Base-by-base conservation (phyloP, 1,284 basidiomycete species). In the Microbotryomycetes sp. region DNA sequence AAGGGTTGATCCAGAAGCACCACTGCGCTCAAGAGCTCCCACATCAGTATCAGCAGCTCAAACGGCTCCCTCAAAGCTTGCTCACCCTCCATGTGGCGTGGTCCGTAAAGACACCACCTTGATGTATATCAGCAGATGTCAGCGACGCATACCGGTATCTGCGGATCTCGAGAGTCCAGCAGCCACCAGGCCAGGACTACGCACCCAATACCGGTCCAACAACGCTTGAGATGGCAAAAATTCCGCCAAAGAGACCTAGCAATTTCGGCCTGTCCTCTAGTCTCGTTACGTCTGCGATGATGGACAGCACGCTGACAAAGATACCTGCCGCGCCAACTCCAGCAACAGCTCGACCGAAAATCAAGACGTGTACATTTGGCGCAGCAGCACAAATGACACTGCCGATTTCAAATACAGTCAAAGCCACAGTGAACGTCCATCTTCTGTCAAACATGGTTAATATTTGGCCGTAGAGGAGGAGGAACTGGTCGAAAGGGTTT, bases 301-400 rank as follows among this genome's bases (percentile, higher is more conserved):
- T 74, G 25, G 76, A 74, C 30, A 81, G 72, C 45, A 76, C 72
- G 15, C 74, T 74, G n/a, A 79, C 76, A 60, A 76, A 76, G 66
- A 76, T 75, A 16, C 68, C 81, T 0, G 78, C 77, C 0, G 79
- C 80, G 9, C 80, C 81, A 3, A 79, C 70, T 32, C 81, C 80
- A 0, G 80, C 77, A 47, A 82, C 71, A 0, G 80, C 80, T 48
- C 81, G 75, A 1, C 79, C 80, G 50, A 81, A 76, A 67, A 82
- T 81, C 58, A 82, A 71, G 28, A 80, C 73, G 15, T 74, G 66
- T 68, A 80, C 79, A 15, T 64, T 75, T 0, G 77, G 76, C 0
- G 81, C 75, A 15, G 80, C 77, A n/a, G 77, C 82, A 62, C 81
- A 82, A 25, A 83, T 69, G 30, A 81, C 73, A 9, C 76, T 78